Conservation (phyloP, 345 rosid species). For the Populus tremula region DNA sequence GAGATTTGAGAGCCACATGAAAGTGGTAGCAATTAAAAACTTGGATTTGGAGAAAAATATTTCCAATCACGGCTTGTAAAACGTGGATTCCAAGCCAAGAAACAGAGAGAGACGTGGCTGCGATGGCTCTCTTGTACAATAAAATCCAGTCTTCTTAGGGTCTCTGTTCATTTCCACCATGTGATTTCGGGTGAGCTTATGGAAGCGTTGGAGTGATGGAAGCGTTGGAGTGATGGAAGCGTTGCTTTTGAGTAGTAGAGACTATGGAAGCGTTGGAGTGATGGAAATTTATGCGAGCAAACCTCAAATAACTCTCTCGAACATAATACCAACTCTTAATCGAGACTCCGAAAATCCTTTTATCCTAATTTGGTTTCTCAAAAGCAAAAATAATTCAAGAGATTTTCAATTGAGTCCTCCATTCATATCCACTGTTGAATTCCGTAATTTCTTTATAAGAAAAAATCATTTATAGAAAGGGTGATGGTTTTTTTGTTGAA, state of each 20-base stretch:
- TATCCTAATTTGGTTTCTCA: not conserved
- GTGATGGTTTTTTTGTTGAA: no score
- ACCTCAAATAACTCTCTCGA: not conserved
- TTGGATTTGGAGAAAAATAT: constrained; percentile 6
- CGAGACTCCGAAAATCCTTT: no score
- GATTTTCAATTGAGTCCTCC: not conserved
- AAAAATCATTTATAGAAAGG: no score
- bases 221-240: not conserved
- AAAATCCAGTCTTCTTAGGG: not conserved
- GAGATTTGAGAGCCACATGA: constrained; percentile 8
- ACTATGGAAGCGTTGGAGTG: not conserved
- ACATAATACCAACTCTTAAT: no score
- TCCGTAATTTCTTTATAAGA: no score
- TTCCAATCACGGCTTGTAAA: not conserved
- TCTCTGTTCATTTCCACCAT: not conserved
- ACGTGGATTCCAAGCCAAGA: constrained; percentile 5
- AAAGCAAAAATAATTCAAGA: not conserved
- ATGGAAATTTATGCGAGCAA: not conserved
- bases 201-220: not conserved
- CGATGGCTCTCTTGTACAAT: not conserved
- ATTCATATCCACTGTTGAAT: no score
- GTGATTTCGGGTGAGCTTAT: not conserved
- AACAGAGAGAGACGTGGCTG: not conserved
- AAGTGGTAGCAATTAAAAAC: not conserved
- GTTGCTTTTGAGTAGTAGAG: not conserved